phyloP scores from a whole-genome alignment of 2,329 filamentous ascomycete genomes.

The Samsoniella hepiali region DNA sequence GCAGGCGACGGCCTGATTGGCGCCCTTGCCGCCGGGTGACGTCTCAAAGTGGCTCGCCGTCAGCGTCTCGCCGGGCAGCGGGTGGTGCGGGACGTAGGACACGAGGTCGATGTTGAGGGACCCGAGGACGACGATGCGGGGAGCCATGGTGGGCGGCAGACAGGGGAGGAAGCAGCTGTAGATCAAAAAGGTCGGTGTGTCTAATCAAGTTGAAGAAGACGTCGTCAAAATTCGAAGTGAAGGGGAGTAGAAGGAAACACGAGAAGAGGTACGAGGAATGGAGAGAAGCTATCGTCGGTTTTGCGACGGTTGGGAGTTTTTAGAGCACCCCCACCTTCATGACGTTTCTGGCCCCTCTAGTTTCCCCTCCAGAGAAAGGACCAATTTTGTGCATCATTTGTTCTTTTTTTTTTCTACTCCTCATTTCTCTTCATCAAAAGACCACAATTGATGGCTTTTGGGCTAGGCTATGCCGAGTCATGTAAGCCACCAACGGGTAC shows the following conservation, averaged over 20 bases:
- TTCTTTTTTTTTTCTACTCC: neutral
- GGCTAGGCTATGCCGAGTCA: neutral
- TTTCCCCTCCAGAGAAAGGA: neutral
- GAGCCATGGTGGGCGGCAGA: slow-evolving; percentile 24
- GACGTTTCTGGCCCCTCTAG: neutral
- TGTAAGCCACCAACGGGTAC: neutral
- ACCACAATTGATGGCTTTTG: neutral
- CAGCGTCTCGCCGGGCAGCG: slow-evolving; percentile 81
- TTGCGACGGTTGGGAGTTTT: neutral
- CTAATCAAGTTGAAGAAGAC: too few relatives aligned
- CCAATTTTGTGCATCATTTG: neutral
- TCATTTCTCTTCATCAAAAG: neutral
- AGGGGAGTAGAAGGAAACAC: neutral
- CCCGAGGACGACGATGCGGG: slow-evolving; percentile 76
- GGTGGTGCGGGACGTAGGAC: slow-evolving; percentile 80
- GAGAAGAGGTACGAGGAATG: neutral
- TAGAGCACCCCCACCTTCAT: slow-evolving; percentile 3
- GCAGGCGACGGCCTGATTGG: slow-evolving; percentile 90
- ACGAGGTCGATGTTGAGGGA: slow-evolving; percentile 95
- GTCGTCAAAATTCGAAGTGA: too few relatives aligned
- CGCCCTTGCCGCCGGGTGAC: slow-evolving; percentile 87
- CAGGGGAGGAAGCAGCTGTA: slow-evolving; percentile 21
- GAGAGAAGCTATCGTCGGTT: neutral
- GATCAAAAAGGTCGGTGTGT: neutral
- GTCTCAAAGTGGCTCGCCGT: slow-evolving; percentile 74